Base-by-base conservation (phyloP, 805 yeast genomes). In the Babjeviella inositovora region DNA sequence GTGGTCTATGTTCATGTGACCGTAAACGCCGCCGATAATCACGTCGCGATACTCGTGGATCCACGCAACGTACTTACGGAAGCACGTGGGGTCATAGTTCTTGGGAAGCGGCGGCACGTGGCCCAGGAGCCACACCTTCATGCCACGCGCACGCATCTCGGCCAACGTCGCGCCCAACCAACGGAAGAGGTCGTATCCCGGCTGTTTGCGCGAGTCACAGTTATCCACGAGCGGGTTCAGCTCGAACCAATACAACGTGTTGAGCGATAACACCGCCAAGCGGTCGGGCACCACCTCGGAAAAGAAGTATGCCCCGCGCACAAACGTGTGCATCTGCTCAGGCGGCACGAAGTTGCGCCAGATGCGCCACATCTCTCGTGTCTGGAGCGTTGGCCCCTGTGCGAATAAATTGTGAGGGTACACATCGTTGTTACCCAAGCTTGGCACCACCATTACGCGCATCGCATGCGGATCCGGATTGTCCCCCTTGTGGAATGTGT, bases 1-100 rank as follows among this genome's bases (percentile, higher is more conserved):
- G 48, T 81, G 93, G 41, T 82, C 93, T 25, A 80, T 55, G 45
- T 81, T 81, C 93, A 81, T 81, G 41, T 81, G 94, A 0, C 94
- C 94, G 42, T 64, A 81, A 15, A 81, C 48, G 7, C 85, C 82
- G 11, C 93, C 93, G 31, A 82, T 56, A 14, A 81, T 75, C 19
- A 81, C 63, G 42, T 81, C 94, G 32, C 92, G 57, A 41, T 74
- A 81, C 41, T 80, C 93, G 37, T 79, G 68, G 17, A 70, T 48
- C 93, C 93, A 81, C n/a, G 70, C 58, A 13, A 76, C 63, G 45
- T 70, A 74, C 43, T 80, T 80, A 23, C 81, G 55, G 33, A 65
- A 70, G 39, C 94, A 81, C 20, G 73, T 57, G 11, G 60, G 53
- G 36, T 81, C 92, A 30, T 63, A 68, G 42, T 81, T 81, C 43